Evolutionary conservation across 192 early-diverging fungal species (phyloP).

Genomic region (Backusella circina): DNA sequence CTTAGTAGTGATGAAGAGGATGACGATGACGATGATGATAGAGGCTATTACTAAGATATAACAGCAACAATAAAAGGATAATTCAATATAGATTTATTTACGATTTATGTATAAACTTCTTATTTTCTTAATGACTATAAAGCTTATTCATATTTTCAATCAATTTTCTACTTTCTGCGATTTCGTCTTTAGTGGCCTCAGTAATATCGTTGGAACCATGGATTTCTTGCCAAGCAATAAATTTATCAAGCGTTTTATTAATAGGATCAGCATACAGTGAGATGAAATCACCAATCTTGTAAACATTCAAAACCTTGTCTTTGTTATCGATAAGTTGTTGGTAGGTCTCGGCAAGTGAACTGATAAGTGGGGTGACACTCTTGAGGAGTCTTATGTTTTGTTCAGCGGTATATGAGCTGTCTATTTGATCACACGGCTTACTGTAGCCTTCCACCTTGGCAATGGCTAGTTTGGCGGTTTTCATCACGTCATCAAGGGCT

Average conservation of each 20-base stretch:
- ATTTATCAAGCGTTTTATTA: neutral
- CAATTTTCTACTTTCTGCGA: neutral
- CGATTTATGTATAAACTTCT: neutral
- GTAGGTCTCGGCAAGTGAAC: neutral
- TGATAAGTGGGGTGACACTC: neutral
- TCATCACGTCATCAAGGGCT: neutral
- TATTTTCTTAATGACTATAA: neutral
- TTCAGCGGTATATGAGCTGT: neutral
- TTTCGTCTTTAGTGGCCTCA: neutral
- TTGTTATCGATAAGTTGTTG: neutral
- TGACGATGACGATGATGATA: constrained; percentile 38
- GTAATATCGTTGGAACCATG: neutral
- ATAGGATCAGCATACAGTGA: neutral
- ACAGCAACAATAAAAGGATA: neutral
- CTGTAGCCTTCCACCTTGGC: neutral
- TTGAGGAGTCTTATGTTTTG: neutral
- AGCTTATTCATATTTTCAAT: neutral
- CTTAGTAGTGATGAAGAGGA: constrained; percentile 55
- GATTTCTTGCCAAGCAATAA: neutral
- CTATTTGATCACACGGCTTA: neutral
- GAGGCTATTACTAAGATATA: constrained; percentile 27
- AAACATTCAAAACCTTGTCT: neutral
- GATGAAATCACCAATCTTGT: neutral
- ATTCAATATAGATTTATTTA: too few species aligned
- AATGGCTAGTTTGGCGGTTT: neutral